Evolutionary conservation across 2,329 filamentous ascomycete species (phyloP), one percentile per base, ranked within the genome.

Genomic region (Diaporthe helianthi): DNA sequence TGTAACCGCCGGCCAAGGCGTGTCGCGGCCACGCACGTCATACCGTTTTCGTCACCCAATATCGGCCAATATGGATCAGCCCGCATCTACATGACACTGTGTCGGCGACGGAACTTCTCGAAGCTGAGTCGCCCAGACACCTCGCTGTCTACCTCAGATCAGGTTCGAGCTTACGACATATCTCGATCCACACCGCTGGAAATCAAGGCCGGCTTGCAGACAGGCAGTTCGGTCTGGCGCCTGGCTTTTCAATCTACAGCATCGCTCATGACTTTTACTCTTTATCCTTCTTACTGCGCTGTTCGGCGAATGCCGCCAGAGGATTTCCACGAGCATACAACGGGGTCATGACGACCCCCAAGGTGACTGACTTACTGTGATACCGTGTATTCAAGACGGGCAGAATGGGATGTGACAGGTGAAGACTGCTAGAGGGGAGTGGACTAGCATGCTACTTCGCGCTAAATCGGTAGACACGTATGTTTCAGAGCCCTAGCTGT

Each of bases 1-100:
- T 63, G 58, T 46, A 63, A 63, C 58, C 41, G 44, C 44, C 29
- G 58, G 58, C 58, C 58, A 63, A 49, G 58, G 58, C 44, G 58
- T 24, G 12, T 63, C 58, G 41, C 58, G 58, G 58, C 58, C 58
- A 63, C 58, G 29, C 58, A 63, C 58, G 58, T 63, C 58, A 63
- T 63, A 13, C n/a, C 36, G 58, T 63, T 63, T 63, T 49, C 58
- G 41, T 63, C 29, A 4, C 44, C 58, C 44, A 49, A 17, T 33
- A 33, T 49, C 29, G 44, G 41, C 44, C 58, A 63, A 49, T 49
- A 63, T 63, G 58, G 44, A 46, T 19, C 41, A 19, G 17, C 29
- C 58, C 58, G 44, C 29, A n/a, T 24, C 31, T 26, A 49, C 26
- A 49, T 49, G 41, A 12, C 26, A 61, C 41, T 61, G 19, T 47